Evolutionary conservation across 768 basidiomycete genomes (phyloP).

Genomic region (Pluteus cervinus): DNA sequence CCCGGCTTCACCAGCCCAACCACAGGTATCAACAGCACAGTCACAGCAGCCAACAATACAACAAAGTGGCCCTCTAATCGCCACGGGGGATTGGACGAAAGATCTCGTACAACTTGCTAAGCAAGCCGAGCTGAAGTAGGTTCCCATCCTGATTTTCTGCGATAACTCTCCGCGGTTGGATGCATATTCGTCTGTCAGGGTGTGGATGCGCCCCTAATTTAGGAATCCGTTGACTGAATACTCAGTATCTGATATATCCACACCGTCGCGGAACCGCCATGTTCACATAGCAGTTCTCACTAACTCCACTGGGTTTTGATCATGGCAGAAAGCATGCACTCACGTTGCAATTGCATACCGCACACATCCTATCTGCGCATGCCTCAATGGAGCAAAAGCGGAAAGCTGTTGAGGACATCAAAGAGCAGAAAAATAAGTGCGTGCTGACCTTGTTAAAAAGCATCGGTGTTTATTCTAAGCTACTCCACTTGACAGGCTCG

Average conservation of each 20-base stretch:
- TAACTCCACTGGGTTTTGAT: too few relatives aligned
- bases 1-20: constrained; percentile 12
- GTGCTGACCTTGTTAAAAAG: too few relatives aligned
- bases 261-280: too few relatives aligned
- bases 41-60: constrained; percentile 10
- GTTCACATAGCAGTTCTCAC: neutral
- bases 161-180: constrained; percentile 1
- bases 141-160: constrained; percentile 10
- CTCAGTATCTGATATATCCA: neutral
- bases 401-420: constrained; percentile 73
- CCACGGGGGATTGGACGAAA: constrained; percentile 83
- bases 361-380: constrained; percentile 81
- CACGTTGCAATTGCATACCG: constrained; percentile 79
- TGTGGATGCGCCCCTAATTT: too few relatives aligned
- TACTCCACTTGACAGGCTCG: constrained; percentile 41
- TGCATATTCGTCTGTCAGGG: neutral
- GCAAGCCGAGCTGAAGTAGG: constrained; percentile 84
- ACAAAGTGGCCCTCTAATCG: constrained; percentile 47
- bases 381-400: constrained; percentile 72
- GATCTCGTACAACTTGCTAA: constrained; percentile 83
- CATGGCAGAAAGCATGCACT: constrained; percentile 72
- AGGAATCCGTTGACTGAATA: too few relatives aligned
- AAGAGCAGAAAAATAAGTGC: constrained; percentile 82
- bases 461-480: neutral
- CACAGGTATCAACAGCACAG: constrained; percentile 10